Percentiles rank a stretch among this genome's conserved stretches.
phyloP scores from a whole-genome alignment of 2,329 filamentous ascomycete species.

The Cercospora beticola region DNA sequence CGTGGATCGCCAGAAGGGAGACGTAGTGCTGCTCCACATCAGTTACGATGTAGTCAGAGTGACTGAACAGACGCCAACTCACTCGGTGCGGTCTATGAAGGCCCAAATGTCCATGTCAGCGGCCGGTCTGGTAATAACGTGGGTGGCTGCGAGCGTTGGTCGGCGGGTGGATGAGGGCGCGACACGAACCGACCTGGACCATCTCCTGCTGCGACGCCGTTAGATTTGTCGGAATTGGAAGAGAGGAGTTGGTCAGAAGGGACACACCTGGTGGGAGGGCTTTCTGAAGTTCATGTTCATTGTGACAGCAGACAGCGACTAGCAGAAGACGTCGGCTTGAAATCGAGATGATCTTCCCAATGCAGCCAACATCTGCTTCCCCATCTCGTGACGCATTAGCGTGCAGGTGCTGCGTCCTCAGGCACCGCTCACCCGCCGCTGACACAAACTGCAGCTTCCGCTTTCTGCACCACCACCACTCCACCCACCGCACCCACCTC shows the following conservation, averaged over 20 bases:
- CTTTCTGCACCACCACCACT: background rate
- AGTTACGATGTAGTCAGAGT: background rate
- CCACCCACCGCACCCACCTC: background rate
- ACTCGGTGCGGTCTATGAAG: conserved; percentile 41
- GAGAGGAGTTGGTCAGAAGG: background rate
- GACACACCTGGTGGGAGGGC: conserved; percentile 44
- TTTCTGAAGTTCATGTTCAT: conserved; percentile 49
- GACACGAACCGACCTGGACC: conserved; percentile 94
- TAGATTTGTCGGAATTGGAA: background rate
- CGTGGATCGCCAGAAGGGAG: conserved; percentile 79
- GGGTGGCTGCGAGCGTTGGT: conserved; percentile 1
- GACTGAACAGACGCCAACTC: background rate
- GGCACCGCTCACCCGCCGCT: background rate
- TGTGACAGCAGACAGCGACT: conserved; percentile 76
- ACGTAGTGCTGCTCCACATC: conserved; percentile 62
- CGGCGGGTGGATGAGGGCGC: conserved; percentile 5
- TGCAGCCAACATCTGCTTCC: conserved; percentile 1
- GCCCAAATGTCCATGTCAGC: conserved; percentile 43
- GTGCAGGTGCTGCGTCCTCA: background rate
- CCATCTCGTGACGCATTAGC: conserved; percentile 1
- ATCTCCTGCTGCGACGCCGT: conserved; percentile 69
- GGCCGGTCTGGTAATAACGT: conserved; percentile 14
- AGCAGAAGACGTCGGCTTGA: conserved; percentile 88
- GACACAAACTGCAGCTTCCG: conserved; percentile 3
- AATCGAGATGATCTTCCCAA: background rate